These are phyloP conservation scores for Metschnikowia kofuensis DNA, from an alignment of 805 yeast genomes.

Conservation along the genomic window DNA sequence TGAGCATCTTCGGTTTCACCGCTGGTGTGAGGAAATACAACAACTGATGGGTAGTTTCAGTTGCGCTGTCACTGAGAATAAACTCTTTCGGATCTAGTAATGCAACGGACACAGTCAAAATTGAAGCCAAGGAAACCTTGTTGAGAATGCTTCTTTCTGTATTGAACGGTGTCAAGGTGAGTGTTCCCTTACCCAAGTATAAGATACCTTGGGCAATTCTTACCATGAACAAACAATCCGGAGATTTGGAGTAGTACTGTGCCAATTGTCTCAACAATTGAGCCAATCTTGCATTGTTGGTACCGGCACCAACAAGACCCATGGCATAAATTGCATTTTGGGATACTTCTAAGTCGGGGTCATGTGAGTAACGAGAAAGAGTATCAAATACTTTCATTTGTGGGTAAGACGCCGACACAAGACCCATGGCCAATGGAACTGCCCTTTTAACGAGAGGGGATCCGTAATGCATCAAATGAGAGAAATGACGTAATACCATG, in stretches of 20 bases:
- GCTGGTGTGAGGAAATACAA: constrained; percentile 85
- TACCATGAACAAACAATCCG: constrained; percentile 87
- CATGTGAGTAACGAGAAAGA: constrained; percentile 93
- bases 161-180: constrained; percentile 84
- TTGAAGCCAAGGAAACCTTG: constrained; percentile 85
- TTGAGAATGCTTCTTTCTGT: constrained; percentile 84
- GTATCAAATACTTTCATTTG: constrained; percentile 97
- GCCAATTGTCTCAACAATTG: constrained; percentile 94
- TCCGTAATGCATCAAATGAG: constrained; percentile 97
- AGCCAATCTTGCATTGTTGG: constrained; percentile 96
- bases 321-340: constrained; percentile 91
- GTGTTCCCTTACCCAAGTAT: constrained; percentile 94
- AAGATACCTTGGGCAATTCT: constrained; percentile 93
- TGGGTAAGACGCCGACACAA: constrained; percentile 89
- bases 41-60: constrained; percentile 62
- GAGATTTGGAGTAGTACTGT: constrained; percentile 83
- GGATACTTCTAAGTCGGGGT: constrained; percentile 90
- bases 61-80: constrained; percentile 59
- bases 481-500: constrained; percentile 95
- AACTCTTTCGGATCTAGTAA: constrained; percentile 83
- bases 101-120: constrained; percentile 80
- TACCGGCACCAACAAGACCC: constrained; percentile 99
- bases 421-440: constrained; percentile 97
- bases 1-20: constrained; percentile 86
- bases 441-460: constrained; percentile 86